Base-by-base conservation (phyloP, 2,329 filamentous ascomycete species). In the Fusarium sp. region DNA sequence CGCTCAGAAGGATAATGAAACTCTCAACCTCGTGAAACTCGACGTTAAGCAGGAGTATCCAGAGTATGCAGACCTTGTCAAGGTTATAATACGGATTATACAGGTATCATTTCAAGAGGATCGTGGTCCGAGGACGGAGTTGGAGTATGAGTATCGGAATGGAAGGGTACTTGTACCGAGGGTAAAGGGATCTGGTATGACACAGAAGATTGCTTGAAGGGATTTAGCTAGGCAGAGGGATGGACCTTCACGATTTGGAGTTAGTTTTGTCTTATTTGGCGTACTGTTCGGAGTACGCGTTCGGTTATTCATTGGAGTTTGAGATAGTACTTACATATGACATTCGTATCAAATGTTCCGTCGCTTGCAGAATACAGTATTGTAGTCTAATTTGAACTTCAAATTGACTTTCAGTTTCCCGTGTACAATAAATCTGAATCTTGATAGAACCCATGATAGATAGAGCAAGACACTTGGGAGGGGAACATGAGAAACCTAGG, bases 91-190 rank as follows among this genome's bases (percentile, higher is more conserved):
- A 9, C 47, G 71, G 0, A 64, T 74, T 6, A 56, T 72, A 2
- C 41, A 42, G 6, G 26, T 72, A 0, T 72, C 67, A 1, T 74
- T 74, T 1, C 31, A 74, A 2, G 58, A 74, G 1, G 55, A 65
- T 6, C 47, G 71, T 11, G 49, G 51, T 7, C 28, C 49, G 3
- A 51, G 38, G 1, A 72, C 47, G 0, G 71, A 74, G 20, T 24
- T 64, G 10, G 71, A 65, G 18, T 74, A 72, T 14, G 58, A 72
- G 28, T 74, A 74, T 38, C 44, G 24, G 0, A 54, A 72, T 10
- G 55, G 42, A 0, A 60, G 17, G 5, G 63, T 74, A 5, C 45
- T 74, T 4, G 55, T 74, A 10, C 71, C 49, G 0, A 36, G 42
- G 0, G 38, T 74, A 1, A 47, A 35, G 13, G 44, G 28, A 1